These are phyloP conservation scores for Cladosporium sp. DNA, from an alignment of 2,329 filamentous ascomycete species.

Conservation along the genomic window DNA sequence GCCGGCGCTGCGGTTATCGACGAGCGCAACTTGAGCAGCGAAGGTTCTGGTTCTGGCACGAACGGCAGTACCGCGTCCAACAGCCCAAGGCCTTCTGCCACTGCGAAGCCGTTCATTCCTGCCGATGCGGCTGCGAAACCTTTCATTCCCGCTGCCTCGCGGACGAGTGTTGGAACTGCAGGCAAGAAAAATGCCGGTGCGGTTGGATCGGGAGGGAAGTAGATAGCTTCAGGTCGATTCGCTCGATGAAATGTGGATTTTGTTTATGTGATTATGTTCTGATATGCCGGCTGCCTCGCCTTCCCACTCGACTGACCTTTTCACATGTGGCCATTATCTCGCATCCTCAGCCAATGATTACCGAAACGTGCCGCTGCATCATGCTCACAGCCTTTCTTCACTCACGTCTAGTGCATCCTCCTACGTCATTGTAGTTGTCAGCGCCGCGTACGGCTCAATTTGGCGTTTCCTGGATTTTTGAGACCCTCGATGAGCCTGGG, in stretches of 20 bases:
- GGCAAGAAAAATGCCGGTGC: conserved; percentile 19
- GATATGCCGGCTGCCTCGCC: not conserved
- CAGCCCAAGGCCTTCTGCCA: conserved; percentile 34
- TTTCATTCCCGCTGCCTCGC: conserved; percentile 30
- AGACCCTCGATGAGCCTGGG: not conserved
- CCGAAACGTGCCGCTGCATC: not conserved
- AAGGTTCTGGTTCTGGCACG: conserved; percentile 30
- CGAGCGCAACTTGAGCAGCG: conserved; percentile 31
- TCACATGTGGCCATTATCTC: not conserved
- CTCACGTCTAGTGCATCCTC: not conserved
- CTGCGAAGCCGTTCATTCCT: conserved; percentile 33
- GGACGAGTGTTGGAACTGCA: conserved; percentile 26
- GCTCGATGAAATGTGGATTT: conserved; percentile 23
- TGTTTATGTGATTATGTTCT: conserved; percentile 21
- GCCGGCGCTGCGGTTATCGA: conserved; percentile 22
- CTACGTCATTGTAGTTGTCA: conserved; percentile 7
- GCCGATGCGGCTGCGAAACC: conserved; percentile 31
- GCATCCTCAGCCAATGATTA: not conserved
- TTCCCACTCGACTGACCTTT: not conserved
- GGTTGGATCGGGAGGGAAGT: conserved; percentile 13
- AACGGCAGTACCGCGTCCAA: conserved; percentile 33
- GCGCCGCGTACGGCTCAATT: not conserved
- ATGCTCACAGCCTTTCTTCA: not conserved
- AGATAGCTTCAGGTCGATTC: conserved; percentile 12
- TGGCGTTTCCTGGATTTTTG: not conserved